Percentiles rank a stretch among this genome's conserved stretches.
Conservation (phyloP, 139 green algal species). For the Nannochloris sp. region DNA sequence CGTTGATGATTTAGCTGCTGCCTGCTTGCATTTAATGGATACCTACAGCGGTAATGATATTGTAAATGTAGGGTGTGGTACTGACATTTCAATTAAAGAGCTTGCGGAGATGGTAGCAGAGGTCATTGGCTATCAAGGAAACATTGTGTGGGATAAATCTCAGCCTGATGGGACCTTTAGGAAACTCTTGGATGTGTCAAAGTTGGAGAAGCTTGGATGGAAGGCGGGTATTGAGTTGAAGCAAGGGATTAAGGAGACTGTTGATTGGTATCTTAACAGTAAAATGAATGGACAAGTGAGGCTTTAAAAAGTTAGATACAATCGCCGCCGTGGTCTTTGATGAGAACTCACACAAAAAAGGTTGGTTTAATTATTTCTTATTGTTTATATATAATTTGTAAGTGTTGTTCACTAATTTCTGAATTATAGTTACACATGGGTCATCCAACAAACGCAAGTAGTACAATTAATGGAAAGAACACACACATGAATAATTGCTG, state of each 20-base stretch:
- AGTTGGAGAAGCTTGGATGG: constrained; percentile 2
- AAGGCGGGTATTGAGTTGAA: constrained; percentile 3
- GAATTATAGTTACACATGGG: neutral
- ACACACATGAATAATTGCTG: neutral
- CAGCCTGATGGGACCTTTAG: constrained; percentile 17
- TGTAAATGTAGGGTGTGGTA: constrained; percentile 11
- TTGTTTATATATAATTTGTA: neutral
- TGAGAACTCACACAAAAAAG: neutral
- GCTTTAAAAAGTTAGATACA: too few relatives aligned
- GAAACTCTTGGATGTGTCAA: constrained; percentile 14
- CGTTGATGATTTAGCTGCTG: constrained; percentile 13
- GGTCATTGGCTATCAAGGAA: neutral
- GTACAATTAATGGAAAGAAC: too few relatives aligned
- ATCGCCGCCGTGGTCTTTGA: too few relatives aligned
- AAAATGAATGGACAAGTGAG: too few relatives aligned
- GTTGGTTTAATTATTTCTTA: neutral
- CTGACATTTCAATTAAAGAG: constrained; percentile 11
- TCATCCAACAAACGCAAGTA: neutral
- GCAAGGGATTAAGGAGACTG: constrained; percentile 5
- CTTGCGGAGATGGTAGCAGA: neutral
- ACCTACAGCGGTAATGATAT: constrained; percentile 1
- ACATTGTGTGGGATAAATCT: constrained; percentile 1
- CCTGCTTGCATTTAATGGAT: constrained; percentile 8
- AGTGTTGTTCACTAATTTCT: neutral
- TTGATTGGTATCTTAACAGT: too few relatives aligned